Evolutionary conservation across 2,329 filamentous ascomycete genomes (phyloP), one percentile per base, ranked within the genome.

Genomic region (Canariomyces notabilis): DNA sequence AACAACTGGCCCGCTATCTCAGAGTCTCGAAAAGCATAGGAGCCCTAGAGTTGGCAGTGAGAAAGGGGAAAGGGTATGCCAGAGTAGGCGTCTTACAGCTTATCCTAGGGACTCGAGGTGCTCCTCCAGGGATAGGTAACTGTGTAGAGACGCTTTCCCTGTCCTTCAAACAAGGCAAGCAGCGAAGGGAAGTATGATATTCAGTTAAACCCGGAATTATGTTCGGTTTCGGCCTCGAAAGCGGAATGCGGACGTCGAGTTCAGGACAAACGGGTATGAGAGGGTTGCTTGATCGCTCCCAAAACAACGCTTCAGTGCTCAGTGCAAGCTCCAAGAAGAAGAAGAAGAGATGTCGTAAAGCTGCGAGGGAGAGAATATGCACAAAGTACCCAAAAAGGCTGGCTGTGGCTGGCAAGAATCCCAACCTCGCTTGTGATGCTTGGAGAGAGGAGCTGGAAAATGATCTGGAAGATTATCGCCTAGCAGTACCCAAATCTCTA

Each of bases 371-470:
- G 52, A 47, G 43, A 44, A 52, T 49, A 56, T 50, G 50, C 37
- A 48, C 46, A 48, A 37, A 40, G 38, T 58, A 58, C 49, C 55
- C 56, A 58, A 55, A 58, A 58, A 55, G 44, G 41, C 33, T 31
- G 44, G 45, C 38, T 37, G 37, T 35, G 32, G 46, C 38, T 45
- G 37, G 42, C 43, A 46, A 46, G 43, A 43, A 44, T 44, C 23
- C 42, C 44, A 45, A 37, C 20, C 46, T 43, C 49, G 46, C 45
- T 51, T 35, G n/a, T 34, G 41, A 42, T 40, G 38, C 19, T 41
- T 48, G 43, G 33, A 45, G 33, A 18, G 6, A 34, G 37, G 18
- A 33, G 31, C n/a, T 34, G 22, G 19, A 29, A 35, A 15, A 35
- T 20, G 21, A 16, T 29, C 14, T 12, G 26, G 26, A 9, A 12